Evolutionary conservation across 129 eudicot species (phyloP), one percentile per base, ranked within the genome.

Genomic region (Artemisia annua): DNA sequence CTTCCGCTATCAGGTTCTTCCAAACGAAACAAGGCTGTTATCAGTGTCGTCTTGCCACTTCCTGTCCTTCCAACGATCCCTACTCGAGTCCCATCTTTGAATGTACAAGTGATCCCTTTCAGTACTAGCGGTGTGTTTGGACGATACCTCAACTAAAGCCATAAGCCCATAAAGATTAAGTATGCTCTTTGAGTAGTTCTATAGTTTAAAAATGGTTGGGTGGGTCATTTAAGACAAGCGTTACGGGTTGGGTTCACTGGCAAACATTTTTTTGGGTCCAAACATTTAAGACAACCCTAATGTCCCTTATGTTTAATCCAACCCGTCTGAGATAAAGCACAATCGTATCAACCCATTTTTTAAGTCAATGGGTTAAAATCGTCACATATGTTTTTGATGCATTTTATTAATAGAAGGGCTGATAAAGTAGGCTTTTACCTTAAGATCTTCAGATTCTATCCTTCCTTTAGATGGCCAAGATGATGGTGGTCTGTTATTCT

Each of bases 11-110:
- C 73, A 16, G 92, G 94, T 57, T 92, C 96, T 30, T 86, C 96
- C 67, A 92, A 74, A 35, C 94, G 91, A 64, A 92, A 92, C 61
- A 92, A 69, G 39, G 96, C 87, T 49, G 96, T 83, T 52, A 91
- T 86, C 2, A 91, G 61, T 26, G 98, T 92, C 3, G 98, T 92
- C 81, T 92, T 92, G 7, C 98, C 98, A 66, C 98, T 92, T 78
- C 96, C 98, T 0, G 98, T 92, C 77, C 98, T 75, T 71, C 98
- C 98, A 35, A 89, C 98, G 50, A 92, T 88, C 30, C 98, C 98
- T 62, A 89, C 85, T 84, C 96, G 80, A 2, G 73, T 89, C 69
- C 96, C 96, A 84, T 89, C 96, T 70, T 67, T 70, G 79, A 92
- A 87, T 57, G 89, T 87, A 60, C 98, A 89, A 7, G 88, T 89